phyloP scores from a whole-genome alignment of 1,284 basidiomycete species.

The Tausonia pullulans region DNA sequence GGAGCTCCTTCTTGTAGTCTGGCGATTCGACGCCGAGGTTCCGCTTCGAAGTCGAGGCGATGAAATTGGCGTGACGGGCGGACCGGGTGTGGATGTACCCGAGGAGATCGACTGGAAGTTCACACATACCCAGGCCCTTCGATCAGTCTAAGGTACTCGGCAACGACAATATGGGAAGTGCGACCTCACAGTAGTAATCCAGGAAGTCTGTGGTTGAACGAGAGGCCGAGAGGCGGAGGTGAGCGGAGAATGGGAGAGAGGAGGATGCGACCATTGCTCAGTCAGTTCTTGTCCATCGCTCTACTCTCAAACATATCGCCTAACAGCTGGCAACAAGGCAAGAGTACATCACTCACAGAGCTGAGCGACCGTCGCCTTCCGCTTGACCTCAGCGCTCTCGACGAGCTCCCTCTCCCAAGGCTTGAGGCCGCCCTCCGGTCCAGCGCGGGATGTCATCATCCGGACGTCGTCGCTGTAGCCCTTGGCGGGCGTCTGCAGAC shows the following conservation, averaged over 20 bases:
- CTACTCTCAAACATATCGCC: too few species aligned
- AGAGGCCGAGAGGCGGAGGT: too few species aligned
- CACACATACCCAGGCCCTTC: slow-evolving; percentile 11
- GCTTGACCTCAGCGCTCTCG: slow-evolving; percentile 69
- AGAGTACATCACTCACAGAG: slow-evolving; percentile 51
- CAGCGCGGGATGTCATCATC: slow-evolving; percentile 22
- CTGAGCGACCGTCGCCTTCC: slow-evolving; percentile 90
- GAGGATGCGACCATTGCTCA: too few species aligned
- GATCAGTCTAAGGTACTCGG: slow-evolving; percentile 6
- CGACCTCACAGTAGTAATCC: slow-evolving; percentile 62
- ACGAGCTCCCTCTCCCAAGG: slow-evolving; percentile 76
- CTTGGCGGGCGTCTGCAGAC: slow-evolving; percentile 25
- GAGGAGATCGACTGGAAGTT: slow-evolving; percentile 53
- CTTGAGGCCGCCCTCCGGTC: slow-evolving; percentile 38
- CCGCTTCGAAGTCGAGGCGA: slow-evolving; percentile 64
- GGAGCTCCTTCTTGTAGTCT: slow-evolving; percentile 69
- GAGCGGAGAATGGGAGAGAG: too few species aligned
- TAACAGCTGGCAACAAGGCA: too few species aligned
- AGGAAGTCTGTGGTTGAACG: slow-evolving; percentile 56
- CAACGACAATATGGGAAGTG: neutral
- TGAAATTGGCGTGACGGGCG: slow-evolving; percentile 66
- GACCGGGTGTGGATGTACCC: slow-evolving; percentile 77
- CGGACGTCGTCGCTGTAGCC: slow-evolving; percentile 26
- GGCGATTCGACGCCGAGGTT: slow-evolving; percentile 41
- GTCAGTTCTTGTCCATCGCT: too few species aligned